Base-by-base conservation (phyloP, 2,329 filamentous ascomycete genomes). In the Pyrenochaeta sp. region DNA sequence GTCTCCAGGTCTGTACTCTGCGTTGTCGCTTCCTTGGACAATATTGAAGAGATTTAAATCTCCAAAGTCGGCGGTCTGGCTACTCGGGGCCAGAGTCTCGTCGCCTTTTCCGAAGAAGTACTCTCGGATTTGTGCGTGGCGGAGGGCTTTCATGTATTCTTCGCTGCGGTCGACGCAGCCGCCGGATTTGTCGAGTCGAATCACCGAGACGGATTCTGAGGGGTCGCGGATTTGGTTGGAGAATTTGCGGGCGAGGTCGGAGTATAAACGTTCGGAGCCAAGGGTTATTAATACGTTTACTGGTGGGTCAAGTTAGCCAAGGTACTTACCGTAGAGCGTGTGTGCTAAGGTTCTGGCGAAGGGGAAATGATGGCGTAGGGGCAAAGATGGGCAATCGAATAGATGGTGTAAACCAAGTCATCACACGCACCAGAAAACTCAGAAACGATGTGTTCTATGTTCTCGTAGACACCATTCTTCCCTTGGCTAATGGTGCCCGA, bases 91-190 rank as follows among this genome's bases (percentile, higher is more conserved):
- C 2, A 99, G 82, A 56, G 90, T 86, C 61, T 87, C 88, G 1
- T 85, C 69, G 50, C 73, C 73, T 62, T 91, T 90, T 9, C 95
- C 95, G 74, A 97, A 99, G 81, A 99, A 99, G 78, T 99, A 99
- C 68, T 93, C 90, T 65, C 91, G 90, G 51, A 97, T 93, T 50
- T 91, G 86, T 0, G 90, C 86, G 70, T 96, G 91, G 44, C 91
- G 86, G 5, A 87, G 80, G 15, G 88, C 84, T 69, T 91, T 90
- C 83, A 93, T 87, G 75, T 92, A 96, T 0, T 80, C 74, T 37
- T 89, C 86, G 62, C 93, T 90, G 47, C 92, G 86, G 69, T 91
- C 87, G 1, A 91, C 91, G 37, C 91, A 93, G 25, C 95, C 95
- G 36, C 92, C 91, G 0, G 93, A 96, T 73, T 92, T 93, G 61